Base-by-base conservation (phyloP, 2,329 filamentous ascomycete species). In the Pseudocercospora eumusae region DNA sequence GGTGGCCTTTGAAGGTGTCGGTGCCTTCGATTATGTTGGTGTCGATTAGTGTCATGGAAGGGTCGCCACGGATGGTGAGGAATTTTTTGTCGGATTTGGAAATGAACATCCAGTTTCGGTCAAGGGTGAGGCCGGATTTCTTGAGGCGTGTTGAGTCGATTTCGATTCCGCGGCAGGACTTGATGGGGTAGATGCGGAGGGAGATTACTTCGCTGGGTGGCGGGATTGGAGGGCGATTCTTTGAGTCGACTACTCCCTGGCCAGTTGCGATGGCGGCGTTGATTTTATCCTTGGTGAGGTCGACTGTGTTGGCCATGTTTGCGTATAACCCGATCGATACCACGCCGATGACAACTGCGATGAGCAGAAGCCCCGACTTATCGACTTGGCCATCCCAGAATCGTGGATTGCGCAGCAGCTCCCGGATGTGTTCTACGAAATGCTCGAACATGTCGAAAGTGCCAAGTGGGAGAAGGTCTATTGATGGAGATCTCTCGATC, bases 101-200 rank as follows among this genome's bases (percentile, higher is more conserved):
- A 53, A 87, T 79, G 73, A 88, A 85, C 86, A 88, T 88, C 86
- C 86, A 88, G 65, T 84, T 82, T 6, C 86, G 79, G 71, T 88
- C 86, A 11, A 88, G 77, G 49, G 86, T 83, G 10, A 88, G 78
- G 0, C 86, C 86, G 3, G 84, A 81, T 50, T 79, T 80, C 33
- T 82, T 77, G 0, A 88, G 76, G 4, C 75, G 78, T 1, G 83
- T 80, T 2, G 78, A 80, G 15, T 80, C 72, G 9, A 88, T 76
- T 44, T 81, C 77, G 66, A 88, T 79, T 9, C 86, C 86, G 50
- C 86, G 84, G 68, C 86, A 88, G 63, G 86, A 88, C 70, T 88
- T 88, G 69, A 88, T 84, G 11, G 86, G 86, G 70, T 88, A 88
- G 68, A 88, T 79, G 60, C 81, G 81, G 10, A 88, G 76, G 3